Evolutionary conservation across 192 early-diverging fungal species (phyloP).

Genomic region (Mortierella alpina): DNA sequence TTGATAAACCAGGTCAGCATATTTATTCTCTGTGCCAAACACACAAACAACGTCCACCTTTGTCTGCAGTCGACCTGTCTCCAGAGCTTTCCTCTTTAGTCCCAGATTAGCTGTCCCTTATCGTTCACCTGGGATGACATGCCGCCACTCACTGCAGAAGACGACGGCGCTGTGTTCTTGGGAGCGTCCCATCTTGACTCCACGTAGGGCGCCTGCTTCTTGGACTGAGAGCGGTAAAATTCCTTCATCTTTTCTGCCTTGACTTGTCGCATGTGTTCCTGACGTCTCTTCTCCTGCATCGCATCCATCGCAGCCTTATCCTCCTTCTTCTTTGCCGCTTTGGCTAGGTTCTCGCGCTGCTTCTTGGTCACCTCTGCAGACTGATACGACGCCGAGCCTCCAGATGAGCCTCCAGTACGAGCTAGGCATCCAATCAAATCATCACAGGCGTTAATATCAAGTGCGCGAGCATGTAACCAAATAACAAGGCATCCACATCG

Average conservation of each 20-base stretch:
- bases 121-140: slow-evolving; percentile 45
- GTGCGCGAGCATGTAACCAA: background rate
- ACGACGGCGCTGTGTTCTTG: slow-evolving; percentile 27
- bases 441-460: too few species aligned
- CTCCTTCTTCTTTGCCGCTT: slow-evolving; percentile 67
- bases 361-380: slow-evolving; percentile 66
- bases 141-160: slow-evolving; percentile 39
- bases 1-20: background rate
- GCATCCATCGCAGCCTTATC: slow-evolving; percentile 59
- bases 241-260: slow-evolving; percentile 55
- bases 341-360: slow-evolving; percentile 69
- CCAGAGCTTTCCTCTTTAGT: slow-evolving; percentile 21
- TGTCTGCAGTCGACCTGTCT: background rate
- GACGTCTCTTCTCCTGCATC: slow-evolving; percentile 66
- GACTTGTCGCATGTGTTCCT: slow-evolving; percentile 66
- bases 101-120: slow-evolving; percentile 59
- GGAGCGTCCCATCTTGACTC: slow-evolving; percentile 53
- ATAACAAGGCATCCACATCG: background rate
- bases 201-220: slow-evolving; percentile 35
- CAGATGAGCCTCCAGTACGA: slow-evolving; percentile 22
- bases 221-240: slow-evolving; percentile 54
- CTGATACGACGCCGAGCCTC: slow-evolving; percentile 14
- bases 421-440: slow-evolving; percentile 8
- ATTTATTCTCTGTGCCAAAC: background rate
- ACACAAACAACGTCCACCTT: slow-evolving; percentile 1